phyloP scores from a whole-genome alignment of 129 eudicot species.

The Helichrysum umbraculigerum region DNA sequence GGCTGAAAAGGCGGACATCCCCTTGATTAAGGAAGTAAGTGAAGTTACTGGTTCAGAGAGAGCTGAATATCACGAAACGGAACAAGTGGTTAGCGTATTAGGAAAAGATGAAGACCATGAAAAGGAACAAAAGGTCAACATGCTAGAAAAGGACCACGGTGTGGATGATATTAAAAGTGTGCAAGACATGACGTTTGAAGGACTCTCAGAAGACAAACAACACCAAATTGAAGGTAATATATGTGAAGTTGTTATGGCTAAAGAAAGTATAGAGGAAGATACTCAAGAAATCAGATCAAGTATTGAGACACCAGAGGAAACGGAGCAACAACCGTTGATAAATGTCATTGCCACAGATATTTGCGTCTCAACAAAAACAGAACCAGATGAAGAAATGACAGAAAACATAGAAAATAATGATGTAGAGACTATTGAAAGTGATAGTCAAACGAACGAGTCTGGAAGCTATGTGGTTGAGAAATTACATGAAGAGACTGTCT shows the following conservation, averaged over 20 bases:
- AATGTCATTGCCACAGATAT: slow-evolving; percentile 11
- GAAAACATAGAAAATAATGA: slow-evolving; percentile 2
- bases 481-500: slow-evolving; percentile 3
- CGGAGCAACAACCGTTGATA: neutral
- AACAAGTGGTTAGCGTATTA: neutral
- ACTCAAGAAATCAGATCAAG: neutral
- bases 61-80: neutral
- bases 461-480: neutral
- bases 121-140: neutral
- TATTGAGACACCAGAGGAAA: neutral
- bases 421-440: slow-evolving; percentile 17
- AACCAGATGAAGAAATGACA: neutral
- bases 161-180: too few relatives aligned
- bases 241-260: slow-evolving; percentile 6
- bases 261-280: slow-evolving; percentile 19
- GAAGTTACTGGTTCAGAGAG: slow-evolving; percentile 13
- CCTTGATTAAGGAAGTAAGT: neutral
- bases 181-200: too few relatives aligned
- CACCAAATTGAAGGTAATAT: slow-evolving; percentile 6
- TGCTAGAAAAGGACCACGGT: neutral
- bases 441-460: slow-evolving; percentile 17
- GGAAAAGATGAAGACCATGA: neutral
- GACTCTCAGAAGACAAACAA: neutral
- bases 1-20: slow-evolving; percentile 10
- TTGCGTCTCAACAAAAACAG: slow-evolving; percentile 19